Evolutionary conservation across 768 basidiomycete genomes (phyloP), one percentile per base, ranked within the genome.

Genomic region (Psilocybe sp.): DNA sequence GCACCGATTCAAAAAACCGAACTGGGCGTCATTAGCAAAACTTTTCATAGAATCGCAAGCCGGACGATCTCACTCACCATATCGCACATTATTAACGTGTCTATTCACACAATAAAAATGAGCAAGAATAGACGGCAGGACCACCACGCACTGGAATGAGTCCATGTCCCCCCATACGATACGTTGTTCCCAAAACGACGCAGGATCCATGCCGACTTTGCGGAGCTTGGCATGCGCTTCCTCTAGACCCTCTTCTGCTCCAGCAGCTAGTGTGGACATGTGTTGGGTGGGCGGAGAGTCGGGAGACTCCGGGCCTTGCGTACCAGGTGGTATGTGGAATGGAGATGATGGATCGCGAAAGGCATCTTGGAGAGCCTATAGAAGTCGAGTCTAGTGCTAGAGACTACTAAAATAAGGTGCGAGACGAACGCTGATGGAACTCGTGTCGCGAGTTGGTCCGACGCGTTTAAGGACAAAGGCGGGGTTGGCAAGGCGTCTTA

Each of bases 131-230:
- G 13, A 37, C 13, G 49, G n/a, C 35, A 35, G 44, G 41, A 14
- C 28, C 14, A 14, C 16, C 15, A 74, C 85, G 38, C 62, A 88
- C 89, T 84, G 83, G 60, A 89, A 88, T 1, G 88, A 70, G 57
- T 91, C 89, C 28, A 85, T 82, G 54, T 90, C 84, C 44, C 89
- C 89, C 88, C 88, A 90, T 0, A 76, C 81, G n/a, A 91, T 78
- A 12, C 68, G 70, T 60, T 90, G 88, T 60, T 89, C 85, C 83
- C 84, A 89, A 48, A 90, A 82, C n/a, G 84, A 86, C 20, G 64
- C 55, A 2, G 80, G 73, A 60, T 89, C 84, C 52, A 80, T 81
- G 0, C 85, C 84, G 14, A 55, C 72, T 60, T 20, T 54, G 10
- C 64, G 56, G 18, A 87, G 61, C 50, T 70, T 71, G 20, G 59